Evolutionary conservation across 1,139 yeast genomes (phyloP).

Genomic region (Blastobotrys aristatus): DNA sequence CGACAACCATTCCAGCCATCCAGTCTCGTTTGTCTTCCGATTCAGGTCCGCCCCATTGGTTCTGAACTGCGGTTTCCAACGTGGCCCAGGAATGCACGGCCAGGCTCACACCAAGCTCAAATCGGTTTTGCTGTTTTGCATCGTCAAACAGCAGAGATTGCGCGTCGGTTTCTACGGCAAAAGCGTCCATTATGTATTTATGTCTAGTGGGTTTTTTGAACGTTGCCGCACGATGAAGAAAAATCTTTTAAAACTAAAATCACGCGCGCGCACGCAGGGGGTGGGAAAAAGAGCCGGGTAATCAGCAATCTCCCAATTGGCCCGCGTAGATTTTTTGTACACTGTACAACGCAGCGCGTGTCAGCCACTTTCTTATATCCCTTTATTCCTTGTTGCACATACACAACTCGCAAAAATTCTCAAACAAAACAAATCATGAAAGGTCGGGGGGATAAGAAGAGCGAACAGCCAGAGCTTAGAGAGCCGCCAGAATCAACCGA

Average conservation of each 20-base stretch:
- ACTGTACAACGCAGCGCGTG: too few species aligned
- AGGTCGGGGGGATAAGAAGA: too few species aligned
- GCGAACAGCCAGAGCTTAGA: conserved; percentile 1
- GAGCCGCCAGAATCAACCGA: conserved; percentile 2
- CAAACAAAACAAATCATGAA: too few species aligned
- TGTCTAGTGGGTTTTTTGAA: not conserved
- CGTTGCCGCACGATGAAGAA: conserved; percentile 5
- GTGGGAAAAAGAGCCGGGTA: not conserved
- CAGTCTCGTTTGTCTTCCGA: conserved; percentile 91
- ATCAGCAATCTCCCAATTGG: not conserved
- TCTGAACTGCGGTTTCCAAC: conserved; percentile 86
- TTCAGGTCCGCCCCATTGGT: conserved; percentile 93
- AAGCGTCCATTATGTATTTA: conserved; percentile 9
- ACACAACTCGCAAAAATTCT: too few species aligned
- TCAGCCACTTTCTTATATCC: not conserved
- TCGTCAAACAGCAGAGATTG: conserved; percentile 49
- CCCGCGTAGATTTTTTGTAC: too few species aligned
- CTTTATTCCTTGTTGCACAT: too few species aligned
- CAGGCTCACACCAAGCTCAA: conserved; percentile 94
- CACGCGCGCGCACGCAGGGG: too few species aligned
- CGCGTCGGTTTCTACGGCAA: conserved; percentile 27
- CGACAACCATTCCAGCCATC: conserved; percentile 80
- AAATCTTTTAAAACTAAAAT: too few species aligned
- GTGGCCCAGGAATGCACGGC: conserved; percentile 86
- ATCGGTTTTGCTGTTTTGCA: conserved; percentile 69